Conservation (phyloP, 495 filamentous ascomycete species). For the Podospora australis region DNA sequence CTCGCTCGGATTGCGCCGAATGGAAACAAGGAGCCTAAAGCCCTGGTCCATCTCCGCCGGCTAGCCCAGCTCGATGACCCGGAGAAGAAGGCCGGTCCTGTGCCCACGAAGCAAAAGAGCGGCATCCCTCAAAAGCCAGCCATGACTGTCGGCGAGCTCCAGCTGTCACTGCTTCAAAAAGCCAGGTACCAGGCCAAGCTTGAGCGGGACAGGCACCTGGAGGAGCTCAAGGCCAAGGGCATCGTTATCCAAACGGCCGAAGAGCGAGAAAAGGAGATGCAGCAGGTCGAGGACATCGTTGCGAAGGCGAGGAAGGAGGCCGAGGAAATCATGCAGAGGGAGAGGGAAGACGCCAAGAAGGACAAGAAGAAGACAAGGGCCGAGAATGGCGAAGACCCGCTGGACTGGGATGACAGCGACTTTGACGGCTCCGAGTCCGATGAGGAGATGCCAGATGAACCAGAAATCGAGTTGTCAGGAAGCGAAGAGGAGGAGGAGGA, state of each 20-base stretch:
- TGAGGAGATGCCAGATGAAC: conserved; percentile 34
- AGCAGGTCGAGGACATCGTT: conserved; percentile 79
- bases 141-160: conserved; percentile 64
- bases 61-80: conserved; percentile 66
- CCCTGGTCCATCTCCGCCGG: conserved; percentile 60
- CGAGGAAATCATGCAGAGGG: conserved; percentile 67
- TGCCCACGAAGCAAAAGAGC: conserved; percentile 12
- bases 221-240: conserved; percentile 69
- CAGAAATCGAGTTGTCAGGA: conserved; percentile 39
- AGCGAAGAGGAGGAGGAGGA: conserved; percentile 42
- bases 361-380: conserved; percentile 45
- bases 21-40: conserved; percentile 52
- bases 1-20: conserved; percentile 63
- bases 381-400: conserved; percentile 43
- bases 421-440: conserved; percentile 43
- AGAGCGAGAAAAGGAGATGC: conserved; percentile 69
- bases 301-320: conserved; percentile 77
- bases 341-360: conserved; percentile 63
- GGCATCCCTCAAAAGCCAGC: conserved; percentile 30
- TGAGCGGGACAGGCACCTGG: conserved; percentile 72
- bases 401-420: conserved; percentile 58
- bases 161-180: conserved; percentile 56
- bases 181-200: conserved; percentile 73
- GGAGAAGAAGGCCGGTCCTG: conserved; percentile 28
- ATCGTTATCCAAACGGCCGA: conserved; percentile 79